A percentile compares a stretch with the other conserved stretches of the same genome.
These are phyloP conservation scores for Musa balbisiana DNA, from an alignment of 202 grass and related monocot genomes.

Conservation along the genomic window DNA sequence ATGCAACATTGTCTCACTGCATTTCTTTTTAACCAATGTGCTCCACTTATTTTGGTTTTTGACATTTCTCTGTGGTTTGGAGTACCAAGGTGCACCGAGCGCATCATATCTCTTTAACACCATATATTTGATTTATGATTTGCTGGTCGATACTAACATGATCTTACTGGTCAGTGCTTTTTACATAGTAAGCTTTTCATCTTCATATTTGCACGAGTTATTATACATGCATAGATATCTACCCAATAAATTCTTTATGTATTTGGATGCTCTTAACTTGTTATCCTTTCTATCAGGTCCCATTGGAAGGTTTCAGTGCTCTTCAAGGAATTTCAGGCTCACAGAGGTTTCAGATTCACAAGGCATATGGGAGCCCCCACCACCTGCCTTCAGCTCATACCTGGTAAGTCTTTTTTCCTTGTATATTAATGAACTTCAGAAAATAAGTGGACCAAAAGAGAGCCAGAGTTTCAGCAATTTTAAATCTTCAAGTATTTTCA, in stretches of 20 bases:
- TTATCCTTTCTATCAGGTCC: slow-evolving; percentile 33
- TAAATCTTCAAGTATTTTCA: too few relatives aligned
- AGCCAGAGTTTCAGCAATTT: not conserved
- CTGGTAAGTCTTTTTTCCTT: slow-evolving; percentile 35
- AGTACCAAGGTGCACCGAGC: not conserved
- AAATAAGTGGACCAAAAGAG: not conserved
- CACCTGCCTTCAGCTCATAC: slow-evolving; percentile 83
- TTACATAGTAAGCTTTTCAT: too few relatives aligned
- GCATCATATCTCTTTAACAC: not conserved
- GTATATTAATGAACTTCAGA: not conserved
- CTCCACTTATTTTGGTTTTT: too few relatives aligned
- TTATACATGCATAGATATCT: too few relatives aligned
- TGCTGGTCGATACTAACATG: too few relatives aligned
- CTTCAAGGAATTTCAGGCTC: slow-evolving; percentile 82
- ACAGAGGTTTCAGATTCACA: slow-evolving; percentile 85
- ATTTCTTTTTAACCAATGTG: too few relatives aligned
- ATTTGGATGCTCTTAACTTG: not conserved
- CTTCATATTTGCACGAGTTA: too few relatives aligned
- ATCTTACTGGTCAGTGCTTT: too few relatives aligned
- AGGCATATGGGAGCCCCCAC: slow-evolving; percentile 73
- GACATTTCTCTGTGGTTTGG: too few relatives aligned
- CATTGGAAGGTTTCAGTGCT: slow-evolving; percentile 75
- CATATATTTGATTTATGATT: too few relatives aligned
- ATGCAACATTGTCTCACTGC: not conserved
- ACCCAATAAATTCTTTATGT: too few relatives aligned